These are phyloP conservation scores for Magnolia sinica DNA, from an alignment of 164 flowering plant species.

Conservation along the genomic window DNA sequence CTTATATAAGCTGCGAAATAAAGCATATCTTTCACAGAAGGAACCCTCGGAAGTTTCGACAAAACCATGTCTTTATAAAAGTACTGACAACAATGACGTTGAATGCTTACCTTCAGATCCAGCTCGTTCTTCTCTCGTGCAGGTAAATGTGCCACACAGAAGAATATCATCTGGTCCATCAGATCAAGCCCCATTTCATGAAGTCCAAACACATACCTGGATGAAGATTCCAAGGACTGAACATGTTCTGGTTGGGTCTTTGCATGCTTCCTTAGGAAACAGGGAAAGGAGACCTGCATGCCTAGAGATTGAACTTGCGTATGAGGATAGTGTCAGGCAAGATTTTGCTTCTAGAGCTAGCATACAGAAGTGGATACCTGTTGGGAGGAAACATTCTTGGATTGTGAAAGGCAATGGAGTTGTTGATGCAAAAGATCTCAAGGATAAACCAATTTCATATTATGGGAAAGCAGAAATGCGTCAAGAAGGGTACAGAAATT, in stretches of 20 bases:
- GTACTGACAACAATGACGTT: not conserved
- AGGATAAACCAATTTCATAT: slow-evolving; percentile 4
- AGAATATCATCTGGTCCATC: slow-evolving; percentile 3
- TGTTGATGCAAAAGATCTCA: slow-evolving; percentile 14
- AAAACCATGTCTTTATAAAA: not conserved
- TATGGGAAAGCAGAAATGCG: not conserved
- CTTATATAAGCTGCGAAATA: slow-evolving; percentile 17
- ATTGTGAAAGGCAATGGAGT: slow-evolving; percentile 12
- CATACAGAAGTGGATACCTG: slow-evolving; percentile 49
- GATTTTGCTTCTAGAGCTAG: slow-evolving; percentile 27
- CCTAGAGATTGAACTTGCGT: slow-evolving; percentile 23
- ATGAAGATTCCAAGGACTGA: slow-evolving; percentile 8
- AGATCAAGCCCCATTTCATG: not conserved
- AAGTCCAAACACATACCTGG: slow-evolving; percentile 2
- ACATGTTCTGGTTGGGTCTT: slow-evolving; percentile 3
- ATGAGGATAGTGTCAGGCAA: slow-evolving; percentile 24
- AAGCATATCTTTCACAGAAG: slow-evolving; percentile 6
- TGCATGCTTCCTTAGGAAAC: slow-evolving; percentile 1
- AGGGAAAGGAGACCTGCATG: slow-evolving; percentile 15
- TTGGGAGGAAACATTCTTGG: slow-evolving; percentile 33
- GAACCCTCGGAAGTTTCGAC: slow-evolving; percentile 17
- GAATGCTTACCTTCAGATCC: slow-evolving; percentile 12
- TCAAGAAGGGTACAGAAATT: not conserved
- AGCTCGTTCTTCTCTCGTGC: slow-evolving; percentile 10
- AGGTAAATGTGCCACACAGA: not conserved